phyloP scores from a whole-genome alignment of 352 stramenopile species.

The Phytopythium kandeliae region DNA sequence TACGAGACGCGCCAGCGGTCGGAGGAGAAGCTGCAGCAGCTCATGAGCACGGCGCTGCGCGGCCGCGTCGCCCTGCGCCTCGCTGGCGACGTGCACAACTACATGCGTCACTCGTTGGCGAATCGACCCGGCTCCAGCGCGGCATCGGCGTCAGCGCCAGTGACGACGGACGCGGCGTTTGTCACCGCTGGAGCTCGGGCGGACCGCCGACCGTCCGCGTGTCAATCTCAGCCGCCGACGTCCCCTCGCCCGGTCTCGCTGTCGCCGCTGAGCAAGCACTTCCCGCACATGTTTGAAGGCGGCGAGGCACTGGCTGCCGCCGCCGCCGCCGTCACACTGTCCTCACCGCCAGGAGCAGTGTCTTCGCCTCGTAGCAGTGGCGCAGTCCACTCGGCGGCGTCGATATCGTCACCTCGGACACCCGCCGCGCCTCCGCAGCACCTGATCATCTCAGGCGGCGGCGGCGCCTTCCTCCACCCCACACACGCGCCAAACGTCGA shows the following conservation, averaged over 20 bases:
- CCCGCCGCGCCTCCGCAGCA: constrained; percentile 26
- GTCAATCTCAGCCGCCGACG: constrained; percentile 1
- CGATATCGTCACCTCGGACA: background rate
- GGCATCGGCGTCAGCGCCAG: too few relatives aligned
- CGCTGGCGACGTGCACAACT: constrained; percentile 93
- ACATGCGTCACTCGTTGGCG: constrained; percentile 83
- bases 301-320: background rate
- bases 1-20: constrained; percentile 74
- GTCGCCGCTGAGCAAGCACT: constrained; percentile 64
- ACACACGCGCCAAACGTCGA: constrained; percentile 72
- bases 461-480: constrained; percentile 87
- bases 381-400: background rate
- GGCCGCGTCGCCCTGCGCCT: constrained; percentile 72
- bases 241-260: constrained; percentile 6
- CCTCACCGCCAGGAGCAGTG: background rate
- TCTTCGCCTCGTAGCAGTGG: background rate
- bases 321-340: constrained; percentile 1
- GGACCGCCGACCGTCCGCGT: background rate
- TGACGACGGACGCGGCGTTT: background rate
- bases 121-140: background rate
- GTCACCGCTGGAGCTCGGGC: background rate
- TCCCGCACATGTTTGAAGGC: constrained; percentile 56
- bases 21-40: constrained; percentile 71
- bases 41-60: constrained; percentile 72
- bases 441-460: constrained; percentile 87